Evolutionary conservation across 495 filamentous ascomycete genomes (phyloP).

Genomic region (Annulohypoxylon moriforme): DNA sequence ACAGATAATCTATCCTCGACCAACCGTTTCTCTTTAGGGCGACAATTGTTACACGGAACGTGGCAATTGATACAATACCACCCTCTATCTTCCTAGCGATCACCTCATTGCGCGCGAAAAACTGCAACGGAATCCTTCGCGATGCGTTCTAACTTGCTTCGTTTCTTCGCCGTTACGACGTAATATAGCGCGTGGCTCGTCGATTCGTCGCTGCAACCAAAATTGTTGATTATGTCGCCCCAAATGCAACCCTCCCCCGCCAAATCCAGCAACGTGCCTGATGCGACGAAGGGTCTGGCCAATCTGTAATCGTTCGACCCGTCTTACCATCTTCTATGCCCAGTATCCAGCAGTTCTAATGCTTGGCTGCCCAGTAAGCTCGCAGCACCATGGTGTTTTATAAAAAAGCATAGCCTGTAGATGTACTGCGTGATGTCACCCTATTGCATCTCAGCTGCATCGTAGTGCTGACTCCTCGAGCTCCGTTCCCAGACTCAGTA

Average conservation of each 20-base stretch:
- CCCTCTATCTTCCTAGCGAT: conserved; percentile 3
- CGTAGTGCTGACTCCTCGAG: conserved; percentile 36
- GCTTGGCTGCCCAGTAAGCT: conserved; percentile 38
- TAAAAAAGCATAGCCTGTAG: conserved; percentile 31
- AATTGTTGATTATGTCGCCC: conserved; percentile 11
- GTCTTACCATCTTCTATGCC: conserved; percentile 19
- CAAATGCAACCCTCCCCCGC: conserved; percentile 23
- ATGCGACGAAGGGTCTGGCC: conserved; percentile 16
- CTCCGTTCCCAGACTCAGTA: conserved; percentile 18
- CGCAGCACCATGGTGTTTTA: conserved; percentile 22
- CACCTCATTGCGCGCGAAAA: not conserved
- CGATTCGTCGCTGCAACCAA: conserved; percentile 8
- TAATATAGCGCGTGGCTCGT: conserved; percentile 17
- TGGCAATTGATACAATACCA: conserved; percentile 26
- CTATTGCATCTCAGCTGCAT: conserved; percentile 34
- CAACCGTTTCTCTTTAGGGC: conserved; percentile 17
- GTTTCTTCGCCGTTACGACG: not conserved
- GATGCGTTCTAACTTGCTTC: conserved; percentile 16
- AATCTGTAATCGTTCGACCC: conserved; percentile 19
- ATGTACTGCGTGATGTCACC: conserved; percentile 38
- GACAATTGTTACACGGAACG: conserved; percentile 34
- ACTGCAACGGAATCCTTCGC: conserved; percentile 32
- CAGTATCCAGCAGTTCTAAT: conserved; percentile 18
- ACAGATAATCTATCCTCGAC: conserved; percentile 15
- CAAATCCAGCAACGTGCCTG: conserved; percentile 18